A percentile compares a stretch with the other conserved stretches of the same genome.
Conservation (phyloP, 192 early-diverging fungal genomes). For the Geranomyces michiganensis region DNA sequence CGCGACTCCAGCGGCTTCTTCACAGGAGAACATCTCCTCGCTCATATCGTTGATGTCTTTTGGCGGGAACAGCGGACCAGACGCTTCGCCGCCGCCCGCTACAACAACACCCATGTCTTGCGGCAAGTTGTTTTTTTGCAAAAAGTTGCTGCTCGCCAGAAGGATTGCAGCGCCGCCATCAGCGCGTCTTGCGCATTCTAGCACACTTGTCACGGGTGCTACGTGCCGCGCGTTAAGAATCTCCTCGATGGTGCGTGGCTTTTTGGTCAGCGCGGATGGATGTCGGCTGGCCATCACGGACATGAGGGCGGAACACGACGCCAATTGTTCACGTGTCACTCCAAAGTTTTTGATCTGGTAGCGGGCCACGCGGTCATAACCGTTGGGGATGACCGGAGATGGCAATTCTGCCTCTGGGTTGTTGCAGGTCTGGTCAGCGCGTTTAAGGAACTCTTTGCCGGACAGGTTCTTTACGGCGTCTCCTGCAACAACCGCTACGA, state of each 20-base stretch:
- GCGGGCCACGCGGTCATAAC: conserved; percentile 49
- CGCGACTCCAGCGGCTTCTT: conserved; percentile 46
- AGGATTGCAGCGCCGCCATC: conserved; percentile 47
- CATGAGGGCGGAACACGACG: conserved; percentile 41
- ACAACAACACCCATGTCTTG: conserved; percentile 40
- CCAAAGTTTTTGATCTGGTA: conserved; percentile 51
- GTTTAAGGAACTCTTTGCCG: conserved; percentile 42
- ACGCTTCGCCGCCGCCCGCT: conserved; percentile 47
- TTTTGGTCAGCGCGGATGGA: conserved; percentile 41
- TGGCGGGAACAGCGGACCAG: conserved; percentile 48
- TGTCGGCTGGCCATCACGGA: conserved; percentile 50
- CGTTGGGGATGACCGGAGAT: conserved; percentile 46
- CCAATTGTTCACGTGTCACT: conserved; percentile 42
- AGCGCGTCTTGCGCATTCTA: conserved; percentile 50
- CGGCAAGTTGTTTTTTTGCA: conserved; percentile 36
- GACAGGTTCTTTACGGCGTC: conserved; percentile 41
- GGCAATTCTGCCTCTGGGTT: conserved; percentile 29
- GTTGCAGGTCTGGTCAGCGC: conserved; percentile 48
- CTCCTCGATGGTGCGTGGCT: conserved; percentile 38
- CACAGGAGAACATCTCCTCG: conserved; percentile 48
- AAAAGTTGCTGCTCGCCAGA: conserved; percentile 39
- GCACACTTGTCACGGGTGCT: conserved; percentile 44
- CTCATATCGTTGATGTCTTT: conserved; percentile 31
- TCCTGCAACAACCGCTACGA: conserved; percentile 52
- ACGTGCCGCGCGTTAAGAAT: conserved; percentile 39